Base-by-base conservation (phyloP, 768 basidiomycete species). In the Serendipita indica region DNA sequence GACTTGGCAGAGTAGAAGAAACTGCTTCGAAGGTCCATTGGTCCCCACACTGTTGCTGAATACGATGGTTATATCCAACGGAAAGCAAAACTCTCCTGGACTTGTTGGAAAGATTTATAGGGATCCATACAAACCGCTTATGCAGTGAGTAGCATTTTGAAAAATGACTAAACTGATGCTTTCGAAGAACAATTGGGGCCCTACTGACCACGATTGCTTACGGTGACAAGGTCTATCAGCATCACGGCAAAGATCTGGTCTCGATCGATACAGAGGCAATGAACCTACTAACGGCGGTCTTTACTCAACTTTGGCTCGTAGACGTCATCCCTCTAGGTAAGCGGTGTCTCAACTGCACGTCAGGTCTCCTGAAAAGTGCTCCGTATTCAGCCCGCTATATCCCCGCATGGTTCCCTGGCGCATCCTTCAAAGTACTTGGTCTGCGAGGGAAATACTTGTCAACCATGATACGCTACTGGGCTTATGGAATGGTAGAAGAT, bases 391-490 rank as follows among this genome's bases (percentile, higher is more conserved):
- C 75, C 63, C 75, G 74, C 64, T 66, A 78, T 63, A 65, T 86
- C 27, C 86, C 86, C 0, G 64, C 66, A 41, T 86, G 83, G 81
- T 70, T 79, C 46, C 86, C 86, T 20, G 84, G 84, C 10, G 75
- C 79, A 3, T 76, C 75, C 1, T 89, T 87, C 71, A 78, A 79
- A 66, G 69, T 70, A 18, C 82, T 54, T 7, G 49, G 20, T 6
- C 20, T 22, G 30, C n/a, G 16, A 32, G 49, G 22, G 3, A 30
- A 3, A 27, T 18, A 27, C 3, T 28, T 22, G 10, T 6, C 22
- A 7, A 18, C 3, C 22, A 14, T 7, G 49, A 32, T 32, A 27
- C 49, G 49, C 3, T 54, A 20, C n/a, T 54, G 49, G 49, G 49
- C 49, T 16, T 54, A 22, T 54, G 49, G 49, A 27, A 10, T 12